phyloP scores from a whole-genome alignment of 768 basidiomycete genomes.

The Boletus barrowsii region DNA sequence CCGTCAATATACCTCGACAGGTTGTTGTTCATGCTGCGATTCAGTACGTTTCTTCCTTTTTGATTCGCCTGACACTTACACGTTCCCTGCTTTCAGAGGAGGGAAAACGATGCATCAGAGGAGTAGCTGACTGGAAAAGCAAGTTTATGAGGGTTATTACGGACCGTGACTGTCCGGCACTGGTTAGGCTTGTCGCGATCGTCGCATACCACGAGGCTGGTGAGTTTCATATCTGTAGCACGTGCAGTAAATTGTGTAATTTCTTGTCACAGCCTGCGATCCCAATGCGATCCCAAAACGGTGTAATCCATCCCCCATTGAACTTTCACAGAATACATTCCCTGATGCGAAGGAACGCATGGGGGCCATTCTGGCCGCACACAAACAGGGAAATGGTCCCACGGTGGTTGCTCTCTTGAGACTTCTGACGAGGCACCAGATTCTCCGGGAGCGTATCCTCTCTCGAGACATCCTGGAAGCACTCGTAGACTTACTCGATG shows the following conservation, averaged over 20 bases:
- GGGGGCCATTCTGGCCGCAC: slow-evolving; percentile 1
- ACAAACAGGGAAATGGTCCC: slow-evolving; percentile 16
- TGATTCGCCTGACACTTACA: not conserved
- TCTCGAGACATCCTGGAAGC: slow-evolving; percentile 9
- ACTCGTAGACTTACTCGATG: slow-evolving; percentile 15
- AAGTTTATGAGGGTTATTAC: slow-evolving; percentile 13
- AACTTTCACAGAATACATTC: not conserved
- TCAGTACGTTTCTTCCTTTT: slow-evolving; percentile 7
- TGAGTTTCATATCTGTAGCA: not conserved
- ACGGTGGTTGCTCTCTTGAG: slow-evolving; percentile 20
- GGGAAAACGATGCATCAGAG: slow-evolving; percentile 19
- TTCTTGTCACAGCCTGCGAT: slow-evolving; percentile 6
- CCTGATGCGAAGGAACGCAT: slow-evolving; percentile 15
- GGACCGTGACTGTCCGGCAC: slow-evolving; percentile 5
- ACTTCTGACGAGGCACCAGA: slow-evolving; percentile 17
- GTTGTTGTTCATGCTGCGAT: slow-evolving; percentile 19
- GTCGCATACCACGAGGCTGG: slow-evolving; percentile 22
- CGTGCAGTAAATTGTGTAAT: not conserved
- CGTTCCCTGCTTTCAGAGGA: slow-evolving; percentile 8
- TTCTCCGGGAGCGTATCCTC: slow-evolving; percentile 16
- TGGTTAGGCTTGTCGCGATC: slow-evolving; percentile 21
- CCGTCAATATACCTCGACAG: slow-evolving; percentile 3
- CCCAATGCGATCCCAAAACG: not conserved
- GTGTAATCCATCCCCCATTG: not conserved
- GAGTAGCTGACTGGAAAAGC: slow-evolving; percentile 10